phyloP scores from a whole-genome alignment of 192 early-diverging fungal species.

The Podila horticola region DNA sequence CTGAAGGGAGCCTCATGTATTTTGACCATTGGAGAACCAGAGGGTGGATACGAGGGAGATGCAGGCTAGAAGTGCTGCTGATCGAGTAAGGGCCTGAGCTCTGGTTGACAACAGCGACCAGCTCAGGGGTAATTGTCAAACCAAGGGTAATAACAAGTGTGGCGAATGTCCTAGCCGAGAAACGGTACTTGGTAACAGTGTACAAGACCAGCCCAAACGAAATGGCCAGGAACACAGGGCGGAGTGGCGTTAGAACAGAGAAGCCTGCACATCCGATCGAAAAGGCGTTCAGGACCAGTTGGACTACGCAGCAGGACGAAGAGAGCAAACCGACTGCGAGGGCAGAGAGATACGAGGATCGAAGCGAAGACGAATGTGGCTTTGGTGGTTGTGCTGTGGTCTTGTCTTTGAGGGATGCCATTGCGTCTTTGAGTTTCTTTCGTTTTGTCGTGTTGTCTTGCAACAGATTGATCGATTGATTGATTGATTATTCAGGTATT shows the following conservation, averaged over 20 bases:
- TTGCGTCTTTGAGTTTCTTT: too few species aligned
- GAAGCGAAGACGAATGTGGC: too few species aligned
- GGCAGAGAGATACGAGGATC: conserved; percentile 32
- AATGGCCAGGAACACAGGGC: conserved; percentile 49
- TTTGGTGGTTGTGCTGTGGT: too few species aligned
- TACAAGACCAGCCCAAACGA: conserved; percentile 30
- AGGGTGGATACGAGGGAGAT: background rate
- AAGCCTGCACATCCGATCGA: conserved; percentile 68
- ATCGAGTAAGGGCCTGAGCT: background rate
- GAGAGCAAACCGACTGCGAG: conserved; percentile 49
- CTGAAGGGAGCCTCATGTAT: background rate
- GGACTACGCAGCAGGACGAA: conserved; percentile 64
- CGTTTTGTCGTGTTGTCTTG: too few species aligned
- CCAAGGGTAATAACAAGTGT: conserved; percentile 31
- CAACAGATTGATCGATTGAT: too few species aligned
- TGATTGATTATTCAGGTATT: too few species aligned
- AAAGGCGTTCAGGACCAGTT: conserved; percentile 61
- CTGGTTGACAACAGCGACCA: conserved; percentile 53
- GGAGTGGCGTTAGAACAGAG: conserved; percentile 59
- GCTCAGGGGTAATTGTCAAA: conserved; percentile 54
- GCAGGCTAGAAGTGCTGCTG: background rate
- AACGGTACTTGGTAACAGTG: conserved; percentile 32
- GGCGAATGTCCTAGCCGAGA: conserved; percentile 19
- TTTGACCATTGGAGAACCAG: background rate
- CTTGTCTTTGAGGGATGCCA: too few species aligned